Evolutionary conservation across 2,329 filamentous ascomycete species (phyloP).

Genomic region (Achaetomium macrosporum): DNA sequence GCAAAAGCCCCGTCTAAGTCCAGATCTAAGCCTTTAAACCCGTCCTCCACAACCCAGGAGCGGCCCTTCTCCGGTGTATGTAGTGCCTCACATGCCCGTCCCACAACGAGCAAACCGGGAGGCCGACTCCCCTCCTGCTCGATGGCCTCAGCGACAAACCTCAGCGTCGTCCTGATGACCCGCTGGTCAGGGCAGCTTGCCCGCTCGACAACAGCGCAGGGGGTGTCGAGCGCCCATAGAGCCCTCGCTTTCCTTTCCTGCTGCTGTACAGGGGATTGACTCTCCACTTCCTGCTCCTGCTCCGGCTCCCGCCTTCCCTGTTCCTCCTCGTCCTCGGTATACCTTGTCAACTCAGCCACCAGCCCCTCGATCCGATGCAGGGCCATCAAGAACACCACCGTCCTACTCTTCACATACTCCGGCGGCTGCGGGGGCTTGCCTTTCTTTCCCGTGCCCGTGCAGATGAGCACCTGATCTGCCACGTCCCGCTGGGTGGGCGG

Average conservation of each 20-base stretch:
- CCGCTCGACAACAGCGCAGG: constrained; percentile 87
- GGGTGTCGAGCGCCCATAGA: constrained; percentile 69
- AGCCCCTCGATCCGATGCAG: constrained; percentile 76
- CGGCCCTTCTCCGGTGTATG: constrained; percentile 50
- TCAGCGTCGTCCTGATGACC: constrained; percentile 81
- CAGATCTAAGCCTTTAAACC: constrained; percentile 64
- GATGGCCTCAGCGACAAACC: constrained; percentile 72
- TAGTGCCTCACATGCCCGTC: constrained; percentile 74
- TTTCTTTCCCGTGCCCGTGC: constrained; percentile 91
- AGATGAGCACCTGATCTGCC: constrained; percentile 90
- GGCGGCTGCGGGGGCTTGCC: constrained; percentile 78
- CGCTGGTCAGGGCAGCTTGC: constrained; percentile 92
- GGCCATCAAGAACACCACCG: constrained; percentile 92
- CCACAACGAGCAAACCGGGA: constrained; percentile 82
- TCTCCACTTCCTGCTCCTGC: constrained; percentile 25
- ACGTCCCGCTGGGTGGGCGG: constrained; percentile 85
- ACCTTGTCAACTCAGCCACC: constrained; percentile 60
- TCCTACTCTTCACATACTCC: constrained; percentile 67
- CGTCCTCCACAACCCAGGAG: constrained; percentile 78
- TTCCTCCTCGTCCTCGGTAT: constrained; percentile 30
- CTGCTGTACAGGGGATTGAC: neutral
- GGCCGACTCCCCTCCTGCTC: constrained; percentile 85
- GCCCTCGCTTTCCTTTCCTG: constrained; percentile 29
- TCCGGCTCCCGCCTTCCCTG: constrained; percentile 25
- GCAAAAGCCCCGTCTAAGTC: constrained; percentile 23